Evolutionary conservation across 1,139 yeast genomes (phyloP), one percentile per base, ranked within the genome.

Genomic region (Debaryomyces fabryi): DNA sequence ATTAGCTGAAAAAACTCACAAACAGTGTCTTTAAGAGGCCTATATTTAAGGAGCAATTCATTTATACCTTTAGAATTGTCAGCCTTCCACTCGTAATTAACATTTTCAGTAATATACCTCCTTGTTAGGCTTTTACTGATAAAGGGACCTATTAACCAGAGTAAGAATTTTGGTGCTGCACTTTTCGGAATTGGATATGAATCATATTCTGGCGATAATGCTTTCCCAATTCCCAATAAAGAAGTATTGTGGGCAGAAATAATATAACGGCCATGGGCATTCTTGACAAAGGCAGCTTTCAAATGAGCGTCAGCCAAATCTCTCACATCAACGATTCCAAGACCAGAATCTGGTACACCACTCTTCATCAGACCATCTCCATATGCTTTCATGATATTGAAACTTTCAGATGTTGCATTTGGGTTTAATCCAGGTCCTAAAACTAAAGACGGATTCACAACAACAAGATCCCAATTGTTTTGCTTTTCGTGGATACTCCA

Each of bases 401-500:
- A 46, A 43, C 49, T 46, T 29, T 46, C 47, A 3, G 49, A 46
- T 6, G 48, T 46, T 6, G 49, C 42, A 15, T 15, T 15, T 12
- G 42, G 24, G 38, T 15, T 30, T 24, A 41, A 41, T 29, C 37
- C 25, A 6, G 44, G 44, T 9, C 44, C 44, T 32, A 41, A 23
- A 30, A 41, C 44, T 12, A 41, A 30, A 21, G 30, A 12, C 5
- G 44, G 44, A 6, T 41, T 41, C 3, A 41, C 16, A 29, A 30
- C 37, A 4, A 41, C 44, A n/a, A 41, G 37, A 3, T 39, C 25
- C 34, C 42, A 39, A 10, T 12, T 24, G 15, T 41, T 29, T 30
- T 43, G 32, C 27, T 44, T 32, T 20, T 34, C 24, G 18, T 56
- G 47, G 35, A 49, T 56, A 20, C 55, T 52, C 64, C 64, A 59